These are phyloP conservation scores for Trichoderma semiorbis DNA, from an alignment of 2,329 filamentous ascomycete species.

Conservation along the genomic window DNA sequence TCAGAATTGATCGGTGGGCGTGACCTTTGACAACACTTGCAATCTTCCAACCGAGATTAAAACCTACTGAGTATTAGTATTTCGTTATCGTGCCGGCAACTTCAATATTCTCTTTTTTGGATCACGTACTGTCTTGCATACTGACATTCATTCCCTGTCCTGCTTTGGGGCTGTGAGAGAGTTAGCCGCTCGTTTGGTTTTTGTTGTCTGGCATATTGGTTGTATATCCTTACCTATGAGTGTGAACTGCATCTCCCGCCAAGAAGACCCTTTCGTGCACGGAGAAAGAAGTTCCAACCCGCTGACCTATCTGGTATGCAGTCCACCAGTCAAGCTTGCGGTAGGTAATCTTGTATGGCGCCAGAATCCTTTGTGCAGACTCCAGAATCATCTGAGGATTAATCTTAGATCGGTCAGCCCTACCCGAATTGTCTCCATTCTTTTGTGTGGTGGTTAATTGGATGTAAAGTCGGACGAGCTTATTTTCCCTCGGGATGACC, in stretches of 20 bases:
- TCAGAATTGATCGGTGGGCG: neutral
- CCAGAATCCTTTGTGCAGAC: constrained; percentile 60
- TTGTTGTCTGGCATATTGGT: too few species aligned
- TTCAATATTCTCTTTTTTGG: too few species aligned
- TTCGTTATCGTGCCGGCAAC: too few species aligned
- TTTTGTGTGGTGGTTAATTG: neutral
- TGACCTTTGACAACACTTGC: neutral
- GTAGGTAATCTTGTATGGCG: constrained; percentile 64
- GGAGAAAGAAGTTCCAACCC: constrained; percentile 28
- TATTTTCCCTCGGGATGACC: constrained; percentile 4
- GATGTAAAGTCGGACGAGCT: constrained; percentile 2
- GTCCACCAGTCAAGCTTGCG: constrained; percentile 57
- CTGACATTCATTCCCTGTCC: neutral
- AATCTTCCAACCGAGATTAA: neutral
- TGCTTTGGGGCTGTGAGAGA: neutral
- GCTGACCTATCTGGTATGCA: constrained; percentile 60
- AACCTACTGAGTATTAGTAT: neutral
- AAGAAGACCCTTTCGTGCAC: neutral
- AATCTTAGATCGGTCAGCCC: constrained; percentile 36
- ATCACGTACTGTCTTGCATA: neutral
- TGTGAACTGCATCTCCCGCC: neutral
- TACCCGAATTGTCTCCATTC: neutral
- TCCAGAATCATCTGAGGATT: constrained; percentile 60
- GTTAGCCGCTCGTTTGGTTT: neutral
- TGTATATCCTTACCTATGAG: neutral